Evolutionary conservation across 140 eudicot species (phyloP).

Genomic region (Senecio squalidus): DNA sequence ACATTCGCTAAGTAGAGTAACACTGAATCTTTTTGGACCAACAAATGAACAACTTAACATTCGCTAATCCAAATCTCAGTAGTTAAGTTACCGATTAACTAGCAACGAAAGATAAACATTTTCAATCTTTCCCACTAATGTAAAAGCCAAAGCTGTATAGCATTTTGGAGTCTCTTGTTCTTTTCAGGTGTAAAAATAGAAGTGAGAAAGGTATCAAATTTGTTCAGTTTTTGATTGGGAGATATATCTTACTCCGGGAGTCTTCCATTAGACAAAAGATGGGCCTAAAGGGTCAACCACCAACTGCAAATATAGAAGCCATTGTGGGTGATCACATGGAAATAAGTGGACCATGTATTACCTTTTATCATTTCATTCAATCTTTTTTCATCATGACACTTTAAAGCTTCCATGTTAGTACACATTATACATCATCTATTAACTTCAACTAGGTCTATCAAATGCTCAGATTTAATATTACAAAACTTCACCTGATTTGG

Average conservation of each 20-base stretch:
- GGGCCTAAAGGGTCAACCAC: slow-evolving; percentile 14
- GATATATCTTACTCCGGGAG: slow-evolving; percentile 21
- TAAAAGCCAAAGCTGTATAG: slow-evolving; percentile 14
- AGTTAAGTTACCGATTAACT: not conserved
- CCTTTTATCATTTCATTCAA: not conserved
- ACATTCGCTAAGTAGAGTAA: too few relatives aligned
- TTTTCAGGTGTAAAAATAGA: slow-evolving; percentile 24
- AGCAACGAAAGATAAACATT: not conserved
- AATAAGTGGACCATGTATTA: slow-evolving; percentile 21
- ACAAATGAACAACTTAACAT: too few relatives aligned
- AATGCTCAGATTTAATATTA: too few relatives aligned
- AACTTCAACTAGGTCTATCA: too few relatives aligned
- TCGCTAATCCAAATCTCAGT: too few relatives aligned
- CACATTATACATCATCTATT: too few relatives aligned
- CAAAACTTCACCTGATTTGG: too few relatives aligned
- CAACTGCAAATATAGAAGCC: not conserved
- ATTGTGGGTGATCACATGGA: slow-evolving; percentile 24
- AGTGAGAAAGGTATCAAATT: slow-evolving; percentile 7
- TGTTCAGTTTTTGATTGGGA: slow-evolving; percentile 6
- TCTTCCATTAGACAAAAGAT: slow-evolving; percentile 22
- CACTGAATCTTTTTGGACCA: not conserved
- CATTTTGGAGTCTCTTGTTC: slow-evolving; percentile 8
- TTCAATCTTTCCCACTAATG: slow-evolving; percentile 14
- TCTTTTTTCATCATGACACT: not conserved
- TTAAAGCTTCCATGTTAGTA: not conserved